phyloP scores from a whole-genome alignment of 306 rosid genomes.

The Arachis stenosperma region DNA sequence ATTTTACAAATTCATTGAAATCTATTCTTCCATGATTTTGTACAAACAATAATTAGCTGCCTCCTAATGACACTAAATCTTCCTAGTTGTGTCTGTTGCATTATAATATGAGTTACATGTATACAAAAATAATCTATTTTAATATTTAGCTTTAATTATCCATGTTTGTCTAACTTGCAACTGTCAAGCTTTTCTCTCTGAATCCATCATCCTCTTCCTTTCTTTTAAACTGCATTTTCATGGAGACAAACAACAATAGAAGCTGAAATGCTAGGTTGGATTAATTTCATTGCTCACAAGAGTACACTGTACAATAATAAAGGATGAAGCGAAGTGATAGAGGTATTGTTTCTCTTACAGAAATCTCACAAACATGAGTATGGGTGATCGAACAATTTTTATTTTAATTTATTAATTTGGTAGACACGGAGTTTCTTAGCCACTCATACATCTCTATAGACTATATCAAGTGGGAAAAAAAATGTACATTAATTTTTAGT shows the following conservation, averaged over 20 bases:
- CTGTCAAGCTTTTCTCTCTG: not conserved
- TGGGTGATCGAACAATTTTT: not conserved
- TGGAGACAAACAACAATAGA: not conserved
- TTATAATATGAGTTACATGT: too few species aligned
- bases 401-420: not conserved
- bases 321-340: not conserved
- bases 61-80: too few species aligned
- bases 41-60: too few species aligned
- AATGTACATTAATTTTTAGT: not conserved
- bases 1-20: conserved; percentile 72
- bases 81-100: too few species aligned
- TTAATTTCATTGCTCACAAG: conserved; percentile 11
- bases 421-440: not conserved
- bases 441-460: not conserved
- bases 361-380: not conserved
- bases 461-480: not conserved
- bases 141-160: not conserved
- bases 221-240: not conserved
- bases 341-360: not conserved
- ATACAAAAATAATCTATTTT: not conserved
- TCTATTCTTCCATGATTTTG: conserved; percentile 63
- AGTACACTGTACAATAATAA: not conserved
- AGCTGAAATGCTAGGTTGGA: conserved; percentile 14
- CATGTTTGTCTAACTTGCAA: not conserved
- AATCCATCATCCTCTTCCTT: conserved; percentile 1